A percentile compares a stretch with the other conserved stretches of the same genome.
Evolutionary conservation across 257 asterid species (phyloP).

Genomic region (Solanum corneliomulleri): DNA sequence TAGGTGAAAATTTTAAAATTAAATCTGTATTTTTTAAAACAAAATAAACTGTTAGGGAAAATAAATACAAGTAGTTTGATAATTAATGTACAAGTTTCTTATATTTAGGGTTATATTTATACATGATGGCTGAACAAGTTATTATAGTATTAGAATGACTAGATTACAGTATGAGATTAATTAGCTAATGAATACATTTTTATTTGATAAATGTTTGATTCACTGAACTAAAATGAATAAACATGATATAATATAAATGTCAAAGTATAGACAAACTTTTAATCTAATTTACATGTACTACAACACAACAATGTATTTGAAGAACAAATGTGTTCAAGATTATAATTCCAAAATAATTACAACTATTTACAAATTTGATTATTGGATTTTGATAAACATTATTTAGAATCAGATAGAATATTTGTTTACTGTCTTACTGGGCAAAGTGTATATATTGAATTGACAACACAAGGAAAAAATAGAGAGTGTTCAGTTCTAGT

Average conservation of each 20-base stretch:
- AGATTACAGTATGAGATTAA: neutral
- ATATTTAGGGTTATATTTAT: neutral
- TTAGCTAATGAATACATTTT: neutral
- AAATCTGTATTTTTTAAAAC: neutral
- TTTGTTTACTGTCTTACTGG: neutral
- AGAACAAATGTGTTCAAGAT: neutral
- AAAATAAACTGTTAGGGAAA: neutral
- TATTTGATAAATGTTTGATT: neutral
- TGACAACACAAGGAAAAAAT: neutral
- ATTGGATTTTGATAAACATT: neutral
- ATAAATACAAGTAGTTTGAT: neutral
- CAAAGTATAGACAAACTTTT: neutral
- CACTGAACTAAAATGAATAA: neutral
- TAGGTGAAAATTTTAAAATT: neutral
- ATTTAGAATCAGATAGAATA: neutral
- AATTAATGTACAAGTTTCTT: neutral
- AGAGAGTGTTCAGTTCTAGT: neutral
- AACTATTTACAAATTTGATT: neutral
- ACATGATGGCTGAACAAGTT: neutral
- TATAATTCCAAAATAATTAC: too few species aligned
- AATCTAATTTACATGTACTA: neutral
- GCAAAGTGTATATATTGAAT: neutral
- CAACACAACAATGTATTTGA: neutral
- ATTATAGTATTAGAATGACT: neutral
- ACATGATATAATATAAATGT: too few species aligned